Conservation (phyloP, 2,329 filamentous ascomycete species). For the Scedosporium minutisporum region DNA sequence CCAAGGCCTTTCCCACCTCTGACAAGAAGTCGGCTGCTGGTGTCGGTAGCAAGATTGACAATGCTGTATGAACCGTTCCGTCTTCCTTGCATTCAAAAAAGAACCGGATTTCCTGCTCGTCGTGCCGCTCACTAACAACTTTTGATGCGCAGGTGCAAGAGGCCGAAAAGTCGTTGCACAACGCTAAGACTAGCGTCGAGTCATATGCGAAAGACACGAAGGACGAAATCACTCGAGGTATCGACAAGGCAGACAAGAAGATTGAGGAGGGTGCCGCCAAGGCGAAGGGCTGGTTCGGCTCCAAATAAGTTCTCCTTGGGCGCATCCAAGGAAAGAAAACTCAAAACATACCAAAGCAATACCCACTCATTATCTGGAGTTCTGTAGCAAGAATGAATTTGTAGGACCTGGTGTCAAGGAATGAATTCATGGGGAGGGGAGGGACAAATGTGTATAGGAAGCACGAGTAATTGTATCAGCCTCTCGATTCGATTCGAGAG, state of each 20-base stretch:
- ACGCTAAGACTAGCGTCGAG: constrained; percentile 51
- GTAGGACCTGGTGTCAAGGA: neutral
- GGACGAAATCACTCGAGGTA: constrained; percentile 57
- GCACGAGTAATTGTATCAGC: neutral
- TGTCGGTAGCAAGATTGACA: constrained; percentile 58
- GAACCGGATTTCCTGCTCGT: neutral
- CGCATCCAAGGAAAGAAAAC: neutral
- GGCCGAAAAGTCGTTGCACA: constrained; percentile 51
- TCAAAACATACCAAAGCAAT: neutral
- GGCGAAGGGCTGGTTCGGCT: constrained; percentile 81
- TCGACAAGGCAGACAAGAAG: constrained; percentile 74
- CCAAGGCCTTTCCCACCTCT: constrained; percentile 53
- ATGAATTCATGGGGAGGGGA: neutral
- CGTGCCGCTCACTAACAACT: constrained; percentile 11
- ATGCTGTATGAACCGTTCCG: constrained; percentile 44
- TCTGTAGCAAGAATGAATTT: neutral
- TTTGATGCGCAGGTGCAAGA: constrained; percentile 35
- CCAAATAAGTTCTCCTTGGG: neutral
- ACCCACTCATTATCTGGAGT: neutral
- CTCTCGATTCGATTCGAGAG: neutral
- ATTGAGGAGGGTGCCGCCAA: constrained; percentile 70
- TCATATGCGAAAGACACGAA: constrained; percentile 53
- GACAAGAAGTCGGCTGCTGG: constrained; percentile 34
- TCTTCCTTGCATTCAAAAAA: neutral
- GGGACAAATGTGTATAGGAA: neutral